These are phyloP conservation scores for Fraxinus cuspidata DNA, from an alignment of 257 asterid species.

Conservation along the genomic window DNA sequence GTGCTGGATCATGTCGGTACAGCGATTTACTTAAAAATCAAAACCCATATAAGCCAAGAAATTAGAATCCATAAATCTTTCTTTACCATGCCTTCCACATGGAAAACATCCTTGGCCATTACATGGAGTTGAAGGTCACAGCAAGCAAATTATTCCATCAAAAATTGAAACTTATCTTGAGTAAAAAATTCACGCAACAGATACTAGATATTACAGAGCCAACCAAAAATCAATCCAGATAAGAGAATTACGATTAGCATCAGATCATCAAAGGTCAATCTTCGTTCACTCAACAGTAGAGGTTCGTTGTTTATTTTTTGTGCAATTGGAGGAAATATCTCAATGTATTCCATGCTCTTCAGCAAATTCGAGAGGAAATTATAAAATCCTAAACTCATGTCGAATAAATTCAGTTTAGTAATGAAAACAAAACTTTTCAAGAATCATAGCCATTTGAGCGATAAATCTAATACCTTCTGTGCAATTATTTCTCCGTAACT, in stretches of 20 bases:
- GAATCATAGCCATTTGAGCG: neutral
- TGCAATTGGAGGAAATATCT: neutral
- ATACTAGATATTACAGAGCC: neutral
- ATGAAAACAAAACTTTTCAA: neutral
- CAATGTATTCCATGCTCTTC: neutral
- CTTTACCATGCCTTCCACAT: neutral
- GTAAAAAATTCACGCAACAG: neutral
- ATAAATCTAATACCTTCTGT: neutral
- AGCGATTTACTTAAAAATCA: neutral
- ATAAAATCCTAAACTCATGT: neutral
- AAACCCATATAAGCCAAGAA: neutral
- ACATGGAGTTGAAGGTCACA: neutral
- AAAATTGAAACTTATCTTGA: neutral
- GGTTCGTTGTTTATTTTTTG: neutral
- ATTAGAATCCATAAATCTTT: neutral
- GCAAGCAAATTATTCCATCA: neutral
- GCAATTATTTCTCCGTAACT: slow-evolving; percentile 2
- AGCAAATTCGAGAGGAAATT: neutral
- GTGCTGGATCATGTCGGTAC: too few species aligned
- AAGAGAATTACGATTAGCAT: neutral
- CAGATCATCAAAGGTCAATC: neutral
- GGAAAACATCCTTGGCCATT: neutral
- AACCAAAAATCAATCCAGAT: neutral
- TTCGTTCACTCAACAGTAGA: neutral
- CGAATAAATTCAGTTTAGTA: neutral